Conservation (phyloP, 1,284 basidiomycete species). For the Anthracocystis panici-leucophaei region DNA sequence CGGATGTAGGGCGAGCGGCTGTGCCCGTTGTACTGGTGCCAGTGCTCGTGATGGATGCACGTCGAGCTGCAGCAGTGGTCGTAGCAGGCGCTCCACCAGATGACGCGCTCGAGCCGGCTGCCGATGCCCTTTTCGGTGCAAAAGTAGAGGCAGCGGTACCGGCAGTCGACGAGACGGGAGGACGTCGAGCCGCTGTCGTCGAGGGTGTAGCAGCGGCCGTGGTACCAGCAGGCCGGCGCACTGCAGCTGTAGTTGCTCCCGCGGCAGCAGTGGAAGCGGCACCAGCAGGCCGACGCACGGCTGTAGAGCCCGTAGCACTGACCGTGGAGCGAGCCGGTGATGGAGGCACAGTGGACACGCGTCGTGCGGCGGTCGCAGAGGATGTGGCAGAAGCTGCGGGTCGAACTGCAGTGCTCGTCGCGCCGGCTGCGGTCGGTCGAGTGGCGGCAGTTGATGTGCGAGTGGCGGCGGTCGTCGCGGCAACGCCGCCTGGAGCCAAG, state of each 20-base stretch:
- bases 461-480: conserved; percentile 6
- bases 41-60: conserved; percentile 47
- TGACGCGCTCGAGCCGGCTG: conserved; percentile 33
- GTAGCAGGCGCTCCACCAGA: conserved; percentile 27
- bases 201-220: conserved; percentile 25
- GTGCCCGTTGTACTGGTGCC: conserved; percentile 28
- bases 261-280: conserved; percentile 15
- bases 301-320: conserved; percentile 17
- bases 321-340: conserved; percentile 39
- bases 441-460: conserved; percentile 18
- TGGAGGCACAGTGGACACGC: conserved; percentile 36
- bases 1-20: conserved; percentile 26
- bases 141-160: conserved; percentile 22
- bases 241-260: conserved; percentile 17
- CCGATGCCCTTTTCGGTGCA: conserved; percentile 30
- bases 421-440: conserved; percentile 19
- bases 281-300: conserved; percentile 19
- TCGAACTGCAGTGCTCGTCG: conserved; percentile 19
- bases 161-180: conserved; percentile 40
- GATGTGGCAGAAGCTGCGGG: conserved; percentile 18
- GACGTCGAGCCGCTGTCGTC: conserved; percentile 32
- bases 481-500: conserved; percentile 23
- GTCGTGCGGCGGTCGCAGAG: conserved; percentile 21
- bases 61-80: conserved; percentile 36
- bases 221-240: conserved; percentile 27